Conservation (phyloP, 768 basidiomycete species). For the Hericium erinaceus region DNA sequence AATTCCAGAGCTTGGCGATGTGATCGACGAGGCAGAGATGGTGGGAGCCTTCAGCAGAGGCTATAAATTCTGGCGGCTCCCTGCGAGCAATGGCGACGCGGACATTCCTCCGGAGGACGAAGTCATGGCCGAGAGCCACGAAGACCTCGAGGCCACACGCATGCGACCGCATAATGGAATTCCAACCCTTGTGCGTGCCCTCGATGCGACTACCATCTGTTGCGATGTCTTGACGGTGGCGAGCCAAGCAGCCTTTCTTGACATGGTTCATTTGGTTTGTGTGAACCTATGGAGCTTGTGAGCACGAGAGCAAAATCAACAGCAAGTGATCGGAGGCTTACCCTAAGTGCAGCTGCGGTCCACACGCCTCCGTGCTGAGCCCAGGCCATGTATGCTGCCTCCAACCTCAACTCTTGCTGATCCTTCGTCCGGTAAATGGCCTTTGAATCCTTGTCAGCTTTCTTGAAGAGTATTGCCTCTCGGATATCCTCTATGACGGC, state of each 20-base stretch:
- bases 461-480: too few relatives aligned
- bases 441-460: too few relatives aligned
- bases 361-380: too few relatives aligned
- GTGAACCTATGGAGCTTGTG: slow-evolving; percentile 15
- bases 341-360: too few relatives aligned
- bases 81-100: slow-evolving; percentile 2
- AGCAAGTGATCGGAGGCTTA: too few relatives aligned
- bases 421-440: too few relatives aligned
- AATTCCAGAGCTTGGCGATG: slow-evolving; percentile 14
- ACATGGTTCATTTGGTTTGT: slow-evolving; percentile 21
- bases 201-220: slow-evolving; percentile 23
- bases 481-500: too few relatives aligned
- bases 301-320: too few relatives aligned
- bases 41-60: slow-evolving; percentile 17
- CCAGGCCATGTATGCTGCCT: too few relatives aligned
- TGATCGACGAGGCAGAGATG: slow-evolving; percentile 16
- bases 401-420: too few relatives aligned
- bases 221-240: slow-evolving; percentile 13
- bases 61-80: slow-evolving; percentile 1
- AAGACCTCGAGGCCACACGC: slow-evolving; percentile 19
- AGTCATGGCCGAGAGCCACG: slow-evolving; percentile 13
- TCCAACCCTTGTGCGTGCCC: slow-evolving; percentile 23
- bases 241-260: slow-evolving; percentile 19
- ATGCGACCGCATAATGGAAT: slow-evolving; percentile 12
- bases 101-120: slow-evolving; percentile 17